phyloP scores from a whole-genome alignment of 345 rosid genomes.

The Eucalyptus erythrocorys region DNA sequence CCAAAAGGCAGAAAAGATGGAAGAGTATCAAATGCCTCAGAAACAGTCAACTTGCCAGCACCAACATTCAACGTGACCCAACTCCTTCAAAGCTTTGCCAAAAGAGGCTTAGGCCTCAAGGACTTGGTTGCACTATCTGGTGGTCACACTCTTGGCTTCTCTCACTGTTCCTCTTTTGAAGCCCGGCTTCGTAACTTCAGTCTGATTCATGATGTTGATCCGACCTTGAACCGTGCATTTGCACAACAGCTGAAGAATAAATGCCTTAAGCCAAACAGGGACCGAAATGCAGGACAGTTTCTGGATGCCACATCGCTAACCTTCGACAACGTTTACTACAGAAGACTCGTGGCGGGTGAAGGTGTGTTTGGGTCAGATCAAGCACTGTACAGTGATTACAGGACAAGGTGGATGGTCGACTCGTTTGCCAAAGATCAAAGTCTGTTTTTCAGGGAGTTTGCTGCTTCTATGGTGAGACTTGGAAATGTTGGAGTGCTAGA shows the following conservation, averaged over 20 bases:
- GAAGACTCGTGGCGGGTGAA: constrained; percentile 35
- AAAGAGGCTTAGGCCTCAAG: constrained; percentile 51
- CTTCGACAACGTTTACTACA: constrained; percentile 63
- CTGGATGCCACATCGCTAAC: constrained; percentile 48
- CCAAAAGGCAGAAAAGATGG: constrained; percentile 84
- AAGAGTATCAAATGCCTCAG: constrained; percentile 44
- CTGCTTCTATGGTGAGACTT: constrained; percentile 54
- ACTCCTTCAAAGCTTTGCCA: constrained; percentile 59
- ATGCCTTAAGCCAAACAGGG: constrained; percentile 39
- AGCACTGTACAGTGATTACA: constrained; percentile 26
- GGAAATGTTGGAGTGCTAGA: constrained; percentile 56
- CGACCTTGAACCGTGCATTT: constrained; percentile 36
- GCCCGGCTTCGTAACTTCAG: constrained; percentile 52
- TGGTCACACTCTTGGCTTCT: constrained; percentile 68
- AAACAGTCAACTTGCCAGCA: constrained; percentile 58
- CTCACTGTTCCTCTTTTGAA: constrained; percentile 80
- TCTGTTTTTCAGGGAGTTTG: constrained; percentile 60
- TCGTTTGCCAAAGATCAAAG: constrained; percentile 42
- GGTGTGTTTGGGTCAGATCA: constrained; percentile 71
- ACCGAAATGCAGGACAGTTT: constrained; percentile 45
- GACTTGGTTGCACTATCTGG: constrained; percentile 86
- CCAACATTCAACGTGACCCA: constrained; percentile 60
- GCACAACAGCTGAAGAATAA: constrained; percentile 26
- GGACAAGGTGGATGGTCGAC: constrained; percentile 58
- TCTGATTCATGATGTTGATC: constrained; percentile 44